Evolutionary conservation across 1,139 yeast species (phyloP).

Genomic region (Dujonia santamariae): DNA sequence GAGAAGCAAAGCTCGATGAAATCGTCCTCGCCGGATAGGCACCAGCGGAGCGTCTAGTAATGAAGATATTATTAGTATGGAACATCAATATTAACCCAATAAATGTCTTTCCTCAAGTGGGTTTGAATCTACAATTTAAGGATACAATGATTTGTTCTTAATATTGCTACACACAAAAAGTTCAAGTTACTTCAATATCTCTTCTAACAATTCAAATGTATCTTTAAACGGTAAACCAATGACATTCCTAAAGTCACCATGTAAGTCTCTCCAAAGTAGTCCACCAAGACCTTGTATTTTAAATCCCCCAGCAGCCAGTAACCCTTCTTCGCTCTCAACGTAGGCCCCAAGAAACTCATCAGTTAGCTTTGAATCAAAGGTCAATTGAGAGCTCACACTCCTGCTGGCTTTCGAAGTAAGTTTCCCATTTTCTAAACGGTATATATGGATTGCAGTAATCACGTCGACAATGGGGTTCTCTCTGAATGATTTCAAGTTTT

Average conservation of each 20-base stretch:
- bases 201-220: constrained; percentile 44
- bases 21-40: too few relatives aligned
- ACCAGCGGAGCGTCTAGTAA: too few relatives aligned
- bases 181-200: constrained; percentile 10
- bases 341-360: constrained; percentile 58
- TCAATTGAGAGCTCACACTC: constrained; percentile 23
- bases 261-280: constrained; percentile 54
- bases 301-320: constrained; percentile 89
- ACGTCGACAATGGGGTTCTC: constrained; percentile 49
- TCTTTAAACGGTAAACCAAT: constrained; percentile 79
- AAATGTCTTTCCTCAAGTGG: too few relatives aligned
- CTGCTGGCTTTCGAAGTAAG: constrained; percentile 4
- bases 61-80: too few relatives aligned
- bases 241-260: constrained; percentile 85
- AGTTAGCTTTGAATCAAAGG: constrained; percentile 35
- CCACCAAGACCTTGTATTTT: constrained; percentile 77
- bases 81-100: too few relatives aligned
- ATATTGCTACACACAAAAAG: too few relatives aligned
- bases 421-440: constrained; percentile 32
- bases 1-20: too few relatives aligned
- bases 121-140: too few relatives aligned
- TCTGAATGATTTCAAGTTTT: constrained; percentile 50
- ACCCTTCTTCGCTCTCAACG: constrained; percentile 70
- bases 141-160: too few relatives aligned
- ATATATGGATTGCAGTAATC: constrained; percentile 63